These are phyloP conservation scores for Dujonia santamariae DNA, from an alignment of 1,139 yeast genomes.

Conservation along the genomic window DNA sequence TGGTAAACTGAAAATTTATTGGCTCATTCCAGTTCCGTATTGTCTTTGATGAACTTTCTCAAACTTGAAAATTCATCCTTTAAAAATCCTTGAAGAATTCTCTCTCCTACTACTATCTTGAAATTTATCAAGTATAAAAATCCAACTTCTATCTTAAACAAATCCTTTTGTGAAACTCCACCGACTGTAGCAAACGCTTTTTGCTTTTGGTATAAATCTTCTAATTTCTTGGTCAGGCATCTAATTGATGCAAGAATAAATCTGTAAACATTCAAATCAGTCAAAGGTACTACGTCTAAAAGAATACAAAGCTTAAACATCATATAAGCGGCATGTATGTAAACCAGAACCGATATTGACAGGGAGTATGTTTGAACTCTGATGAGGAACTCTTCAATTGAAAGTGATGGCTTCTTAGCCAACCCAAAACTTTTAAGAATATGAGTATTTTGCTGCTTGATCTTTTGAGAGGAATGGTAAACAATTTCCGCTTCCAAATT, in stretches of 20 bases:
- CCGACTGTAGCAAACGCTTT: conserved; percentile 44
- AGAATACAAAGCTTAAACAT: conserved; percentile 35
- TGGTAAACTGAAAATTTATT: no score
- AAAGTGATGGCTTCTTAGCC: conserved; percentile 32
- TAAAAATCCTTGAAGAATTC: conserved; percentile 31
- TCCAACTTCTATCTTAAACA: conserved; percentile 39
- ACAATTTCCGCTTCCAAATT: conserved; percentile 16
- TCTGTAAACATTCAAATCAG: conserved; percentile 35
- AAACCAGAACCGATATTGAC: conserved; percentile 38
- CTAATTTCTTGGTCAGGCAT: conserved; percentile 42
- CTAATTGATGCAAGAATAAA: conserved; percentile 41
- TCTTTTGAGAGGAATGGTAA: conserved; percentile 15
- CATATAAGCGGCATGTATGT: conserved; percentile 40
- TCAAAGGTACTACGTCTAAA: conserved; percentile 30
- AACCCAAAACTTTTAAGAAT: conserved; percentile 34
- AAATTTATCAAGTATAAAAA: conserved; percentile 42
- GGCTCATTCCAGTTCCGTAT: no score
- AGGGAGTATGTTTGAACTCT: conserved; percentile 43
- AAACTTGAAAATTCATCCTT: conserved; percentile 25
- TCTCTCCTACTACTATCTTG: conserved; percentile 36
- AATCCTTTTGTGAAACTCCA: conserved; percentile 38
- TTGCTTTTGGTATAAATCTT: conserved; percentile 45
- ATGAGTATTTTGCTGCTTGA: conserved; percentile 22
- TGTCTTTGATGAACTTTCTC: conserved; percentile 22
- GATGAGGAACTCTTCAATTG: conserved; percentile 34